Base-by-base conservation (phyloP, 352 stramenopile species). In the Globisporangium sylvaticum region DNA sequence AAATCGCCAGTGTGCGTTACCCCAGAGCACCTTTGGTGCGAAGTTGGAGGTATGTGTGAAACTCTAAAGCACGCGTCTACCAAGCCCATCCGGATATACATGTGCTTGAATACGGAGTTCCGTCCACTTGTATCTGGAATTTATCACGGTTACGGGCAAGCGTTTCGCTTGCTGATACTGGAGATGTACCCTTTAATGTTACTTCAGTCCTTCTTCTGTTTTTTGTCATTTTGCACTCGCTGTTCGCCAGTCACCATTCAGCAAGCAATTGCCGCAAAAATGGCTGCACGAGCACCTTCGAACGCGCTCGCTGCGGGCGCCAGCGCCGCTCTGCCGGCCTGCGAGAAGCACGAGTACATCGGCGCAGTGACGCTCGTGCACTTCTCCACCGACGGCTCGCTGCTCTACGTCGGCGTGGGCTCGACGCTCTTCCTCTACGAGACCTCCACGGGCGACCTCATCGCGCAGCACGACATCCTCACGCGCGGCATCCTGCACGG, bases 281-380 rank as follows among this genome's bases (percentile, higher is more conserved):
- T 61, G 55, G 55, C 55, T 46, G 31, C 31, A 27, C 55, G 9
- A 10, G 55, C 31, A 8, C 14, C 29, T 1, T 12, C 54, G 20
- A 46, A 10, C 22, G n/a, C 55, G 12, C n/a, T 44, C 20, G 4
- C 15, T 58, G 18, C 14, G 5, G 18, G 14, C 27, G 27, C 27
- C 7, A 24, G 29, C 6, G 7, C 8, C 48, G n/a, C 27, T 6
- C 31, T 37, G 22, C 44, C 64, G 24, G n/a, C 39, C 22, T 82
- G 69, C 65, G 65, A 66, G 5, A 96, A 94, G 71, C 75, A 81
- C 63, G 83, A 91, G 67, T 94, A 88, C 71, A 61, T 94, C 20
- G 87, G 88, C 61, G 84, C 88, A n/a, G 88, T 96, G 60, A 95
- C 88, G 68, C 74, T 93, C 57, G 68, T 94, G 54, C 74, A 77